Base-by-base conservation (phyloP, 345 rosid genomes). In the Eutrema heterophyllum region DNA sequence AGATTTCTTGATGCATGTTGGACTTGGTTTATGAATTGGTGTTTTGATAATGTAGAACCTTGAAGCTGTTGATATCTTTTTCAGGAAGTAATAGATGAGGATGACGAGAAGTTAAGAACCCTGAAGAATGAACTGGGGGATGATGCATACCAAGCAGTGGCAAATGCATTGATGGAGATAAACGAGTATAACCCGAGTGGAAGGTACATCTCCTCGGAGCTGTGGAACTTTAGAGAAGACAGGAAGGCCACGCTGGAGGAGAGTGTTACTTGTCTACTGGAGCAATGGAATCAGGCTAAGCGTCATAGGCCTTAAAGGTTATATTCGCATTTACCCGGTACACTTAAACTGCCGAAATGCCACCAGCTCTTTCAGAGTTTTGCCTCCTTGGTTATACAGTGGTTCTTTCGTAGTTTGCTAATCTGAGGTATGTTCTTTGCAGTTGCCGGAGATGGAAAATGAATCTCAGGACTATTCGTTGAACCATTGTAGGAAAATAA, bases 141-240 rank as follows among this genome's bases (percentile, higher is more conserved):
- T 11, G 87, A 84, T 60, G 92, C 77, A 18, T 88, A 77, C 75
- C 75, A 77, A 50, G 85, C 92, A 8, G 97, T 94, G 44, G 63
- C 81, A 16, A 70, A 83, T 39, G 85, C 98, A 49, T 77, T 91
- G 76, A 81, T 48, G 75, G 91, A 94, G 79, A 84, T 91, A 71
- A 89, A 91, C 45, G 97, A 94, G 62, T 87, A 87, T 83, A 94
- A 94, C 66, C 95, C 98, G 0, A 94, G 98, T 71, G 98, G 97
- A 70, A 86, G 93, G 71, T 94, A 89, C 63, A 79, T 90, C 50
- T 84, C 73, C 74, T 84, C 92, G 1, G 96, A 95, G 81, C 52
- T 92, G 69, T 95, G 99, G 97, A 88, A 87, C 81, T 86, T 86
- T 61, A 67, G 41, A 55, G 91, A 87, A 67, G 84, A 84, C 53